phyloP scores from a whole-genome alignment of 306 rosid genomes.

The Spatholobus suberectus region DNA sequence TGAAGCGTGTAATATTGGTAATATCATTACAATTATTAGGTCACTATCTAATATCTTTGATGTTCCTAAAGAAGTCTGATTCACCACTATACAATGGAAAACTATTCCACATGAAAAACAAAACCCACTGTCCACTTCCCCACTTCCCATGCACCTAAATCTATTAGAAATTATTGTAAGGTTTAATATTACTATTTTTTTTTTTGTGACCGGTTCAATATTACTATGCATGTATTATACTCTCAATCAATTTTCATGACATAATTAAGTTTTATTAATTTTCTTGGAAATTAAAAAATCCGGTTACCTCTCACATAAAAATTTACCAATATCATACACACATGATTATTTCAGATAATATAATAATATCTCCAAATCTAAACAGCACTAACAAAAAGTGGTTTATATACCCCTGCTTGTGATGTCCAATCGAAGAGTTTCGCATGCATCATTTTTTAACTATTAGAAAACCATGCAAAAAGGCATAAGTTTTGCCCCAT shows the following conservation, averaged over 20 bases:
- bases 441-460: slow-evolving; percentile 14
- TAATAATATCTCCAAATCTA: not conserved
- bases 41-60: slow-evolving; percentile 10
- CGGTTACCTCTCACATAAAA: no score
- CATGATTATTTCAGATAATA: not conserved
- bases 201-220: no score
- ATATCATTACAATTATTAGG: no score
- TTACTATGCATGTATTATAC: no score
- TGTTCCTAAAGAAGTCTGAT: not conserved
- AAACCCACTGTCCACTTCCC: not conserved
- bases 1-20: not conserved
- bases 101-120: not conserved
- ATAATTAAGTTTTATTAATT: no score
- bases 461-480: slow-evolving; percentile 42
- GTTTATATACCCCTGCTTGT: not conserved
- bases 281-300: no score
- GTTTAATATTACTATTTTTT: no score
- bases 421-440: slow-evolving; percentile 18
- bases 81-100: no score
- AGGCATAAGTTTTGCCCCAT: not conserved
- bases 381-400: slow-evolving; percentile 1
- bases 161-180: no score
- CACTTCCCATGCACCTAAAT: not conserved
- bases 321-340: not conserved
- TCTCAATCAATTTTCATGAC: no score